Evolutionary conservation across 768 basidiomycete genomes (phyloP).

Genomic region (Tricholoma bakamatsutake): DNA sequence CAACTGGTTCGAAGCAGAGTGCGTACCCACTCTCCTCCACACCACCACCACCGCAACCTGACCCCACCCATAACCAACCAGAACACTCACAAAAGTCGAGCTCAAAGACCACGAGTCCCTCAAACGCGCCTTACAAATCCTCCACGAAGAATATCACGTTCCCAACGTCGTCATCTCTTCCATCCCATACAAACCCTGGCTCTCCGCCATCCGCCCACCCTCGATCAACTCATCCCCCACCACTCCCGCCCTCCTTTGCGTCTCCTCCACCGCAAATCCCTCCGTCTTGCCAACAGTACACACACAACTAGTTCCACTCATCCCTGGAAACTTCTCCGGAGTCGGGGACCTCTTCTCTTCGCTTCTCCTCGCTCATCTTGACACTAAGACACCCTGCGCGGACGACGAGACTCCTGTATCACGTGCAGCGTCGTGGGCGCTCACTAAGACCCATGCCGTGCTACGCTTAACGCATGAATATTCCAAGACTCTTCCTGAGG

Average conservation of each 20-base stretch:
- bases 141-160: conserved; percentile 74
- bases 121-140: conserved; percentile 55
- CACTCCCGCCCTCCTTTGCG: conserved; percentile 64
- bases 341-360: conserved; percentile 97
- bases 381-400: conserved; percentile 16
- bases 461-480: conserved; percentile 55
- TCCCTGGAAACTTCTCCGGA: conserved; percentile 92
- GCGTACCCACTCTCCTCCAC: conserved; percentile 21
- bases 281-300: conserved; percentile 38
- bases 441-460: conserved; percentile 73
- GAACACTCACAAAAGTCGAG: conserved; percentile 67
- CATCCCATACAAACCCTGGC: conserved; percentile 63
- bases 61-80: conserved; percentile 27
- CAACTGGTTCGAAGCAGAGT: conserved; percentile 99
- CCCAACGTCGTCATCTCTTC: conserved; percentile 92
- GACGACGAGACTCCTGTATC: conserved; percentile 37
- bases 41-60: conserved; percentile 13
- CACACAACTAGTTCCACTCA: conserved; percentile 65
- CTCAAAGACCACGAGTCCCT: conserved; percentile 67
- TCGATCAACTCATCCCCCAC: conserved; percentile 34
- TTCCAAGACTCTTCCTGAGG: conserved; percentile 50
- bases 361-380: conserved; percentile 78
- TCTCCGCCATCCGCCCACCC: conserved; percentile 47
- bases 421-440: conserved; percentile 57
- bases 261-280: conserved; percentile 55